Evolutionary conservation across 2,329 filamentous ascomycete genomes (phyloP), one percentile per base, ranked within the genome.

Genomic region (Aureobasidium musti): DNA sequence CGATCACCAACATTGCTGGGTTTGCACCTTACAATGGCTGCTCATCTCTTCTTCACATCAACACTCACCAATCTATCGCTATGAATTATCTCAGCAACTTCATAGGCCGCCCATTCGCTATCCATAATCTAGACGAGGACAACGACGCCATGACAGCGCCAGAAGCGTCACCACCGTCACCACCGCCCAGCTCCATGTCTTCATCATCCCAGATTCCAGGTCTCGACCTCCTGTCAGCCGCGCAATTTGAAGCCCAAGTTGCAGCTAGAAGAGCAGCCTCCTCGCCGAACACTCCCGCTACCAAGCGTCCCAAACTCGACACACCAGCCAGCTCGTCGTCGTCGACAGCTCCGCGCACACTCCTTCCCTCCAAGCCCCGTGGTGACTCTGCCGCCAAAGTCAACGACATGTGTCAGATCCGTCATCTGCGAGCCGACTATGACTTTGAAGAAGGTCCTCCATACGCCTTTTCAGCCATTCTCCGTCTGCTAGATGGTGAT

Each of bases 371-470:
- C 61, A 65, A 56, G 30, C 19, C 30, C 2, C 61, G 61, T 17
- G 61, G 61, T 21, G 61, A 65, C 17, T 65, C n/a, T 41, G 28
- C 61, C 26, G 61, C 61, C 13, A 65, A 56, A 37, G 33, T 56
- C 61, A 65, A 65, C 39, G 17, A 65, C 17, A 37, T 56, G 17
- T 54, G 50, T 35, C 61, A 65, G 39, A 19, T 28, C 13, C 61
- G 23, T 7, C 50, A 21, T 17, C 30, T 65, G 39, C 61, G 49
- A 39, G 8, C 61, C 37, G 61, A 65, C 50, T 65, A 45, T 65
- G 50, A 65, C 1, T 65, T 45, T 19, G 61, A 43, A 35, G 61
- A 56, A 47, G 50, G 39, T 14, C 50, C 61, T 4, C 61, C 61
- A 7, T 47, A 56, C 13, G 49, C 61, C 33, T 65, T 65, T 23